Evolutionary conservation across 805 yeast genomes (phyloP).

Genomic region (Clavispora fructus): DNA sequence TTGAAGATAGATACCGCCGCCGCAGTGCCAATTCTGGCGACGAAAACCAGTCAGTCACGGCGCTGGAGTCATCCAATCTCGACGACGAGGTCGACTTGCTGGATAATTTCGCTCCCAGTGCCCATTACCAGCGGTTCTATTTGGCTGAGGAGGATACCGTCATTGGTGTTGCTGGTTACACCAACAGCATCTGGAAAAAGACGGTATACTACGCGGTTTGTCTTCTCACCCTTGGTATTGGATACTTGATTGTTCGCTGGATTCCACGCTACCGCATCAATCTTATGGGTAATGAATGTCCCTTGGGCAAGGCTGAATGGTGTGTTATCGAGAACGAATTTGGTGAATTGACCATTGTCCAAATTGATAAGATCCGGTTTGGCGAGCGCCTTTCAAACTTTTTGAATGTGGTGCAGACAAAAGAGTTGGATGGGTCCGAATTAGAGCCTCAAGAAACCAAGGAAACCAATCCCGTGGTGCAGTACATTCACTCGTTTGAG

Average conservation of each 20-base stretch:
- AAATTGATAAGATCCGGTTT: constrained; percentile 56
- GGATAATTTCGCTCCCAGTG: constrained; percentile 25
- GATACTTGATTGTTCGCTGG: constrained; percentile 78
- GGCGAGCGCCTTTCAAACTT: constrained; percentile 69
- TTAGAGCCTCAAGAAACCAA: constrained; percentile 22
- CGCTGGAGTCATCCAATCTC: constrained; percentile 5
- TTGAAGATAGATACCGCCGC: constrained; percentile 23
- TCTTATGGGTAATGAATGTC: constrained; percentile 57
- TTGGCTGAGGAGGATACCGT: constrained; percentile 94
- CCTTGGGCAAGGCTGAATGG: constrained; percentile 85
- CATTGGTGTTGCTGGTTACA: constrained; percentile 89
- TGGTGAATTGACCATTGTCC: constrained; percentile 70
- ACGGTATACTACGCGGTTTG: constrained; percentile 51
- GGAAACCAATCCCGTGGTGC: constrained; percentile 57
- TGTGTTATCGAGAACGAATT: constrained; percentile 89
- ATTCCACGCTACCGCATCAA: constrained; percentile 68
- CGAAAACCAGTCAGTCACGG: constrained; percentile 2
- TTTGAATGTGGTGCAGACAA: constrained; percentile 30
- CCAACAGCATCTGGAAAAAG: constrained; percentile 43
- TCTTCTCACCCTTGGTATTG: constrained; percentile 60
- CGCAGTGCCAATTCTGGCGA: constrained; percentile 12
- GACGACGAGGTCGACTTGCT: constrained; percentile 7
- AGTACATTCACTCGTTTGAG: constrained; percentile 62
- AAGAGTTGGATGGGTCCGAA: constrained; percentile 22
- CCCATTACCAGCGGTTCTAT: constrained; percentile 73